Evolutionary conservation across 2,329 filamentous ascomycete genomes (phyloP), one percentile per base, ranked within the genome.

Genomic region (Rhynchosporium graminicola): DNA sequence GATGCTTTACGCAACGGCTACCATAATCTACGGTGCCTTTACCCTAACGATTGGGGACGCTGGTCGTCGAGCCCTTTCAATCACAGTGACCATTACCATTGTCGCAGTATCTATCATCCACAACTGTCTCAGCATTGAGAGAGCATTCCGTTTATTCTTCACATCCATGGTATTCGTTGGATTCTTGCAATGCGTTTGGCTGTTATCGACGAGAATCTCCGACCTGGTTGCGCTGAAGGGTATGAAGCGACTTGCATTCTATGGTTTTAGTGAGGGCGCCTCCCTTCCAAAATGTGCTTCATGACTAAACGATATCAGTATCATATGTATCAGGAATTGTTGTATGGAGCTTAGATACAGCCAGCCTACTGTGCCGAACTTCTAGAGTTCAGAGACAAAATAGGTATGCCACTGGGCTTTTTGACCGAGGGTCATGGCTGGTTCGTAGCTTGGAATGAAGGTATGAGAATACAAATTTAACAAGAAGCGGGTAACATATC

Each of bases 391-490:
- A 55, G 64, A 46, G 56, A 63, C 36, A 57, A 36, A 13, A 52
- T 65, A 10, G 61, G 64, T 4, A 63, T 65, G 57, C 64, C 64
- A 20, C 48, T 57, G 36, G 63, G 63, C 8, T 63, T 63, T 60
- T 29, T 66, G 33, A 50, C 43, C 20, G 64, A 63, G 45, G 51
- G 61, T 13, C 59, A 66, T 58, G 61, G 64, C 9, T 63, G 62
- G 61, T 64, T 43, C 26, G 55, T 38, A 38, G 13, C 43, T 51
- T 28, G 31, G 13, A 2, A 20, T 20, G 29, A 33, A 57, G 9
- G 12, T 13, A 33, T 13, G 10, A 31, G 38, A 56, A 29, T 1
- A 29, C 3, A 15, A 20, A 43, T n/a, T 40, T 45, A 46, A 57
- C 28, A 57, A 20, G 13, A 33, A 2, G n/a, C 20, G 59, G 59